These are phyloP conservation scores for Colletotrichum lupini DNA, from an alignment of 2,329 filamentous ascomycete species.

Conservation along the genomic window DNA sequence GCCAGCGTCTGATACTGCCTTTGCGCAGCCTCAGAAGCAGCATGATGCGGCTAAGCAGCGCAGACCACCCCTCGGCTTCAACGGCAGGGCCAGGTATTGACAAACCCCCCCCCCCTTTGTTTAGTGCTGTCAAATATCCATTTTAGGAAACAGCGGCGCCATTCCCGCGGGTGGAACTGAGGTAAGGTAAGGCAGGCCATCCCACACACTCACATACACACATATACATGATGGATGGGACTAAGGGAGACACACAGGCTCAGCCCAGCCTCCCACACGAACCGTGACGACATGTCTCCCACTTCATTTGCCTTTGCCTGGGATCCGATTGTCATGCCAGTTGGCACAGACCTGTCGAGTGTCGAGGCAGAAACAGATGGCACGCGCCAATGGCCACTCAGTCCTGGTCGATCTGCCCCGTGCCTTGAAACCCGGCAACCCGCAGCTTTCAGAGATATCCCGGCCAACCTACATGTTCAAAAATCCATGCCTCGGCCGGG, in stretches of 20 bases:
- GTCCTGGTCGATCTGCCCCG: constrained; percentile 19
- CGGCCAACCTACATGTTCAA: constrained; percentile 10
- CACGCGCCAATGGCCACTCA: constrained; percentile 28
- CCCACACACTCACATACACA: not conserved
- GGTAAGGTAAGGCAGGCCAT: constrained; percentile 13
- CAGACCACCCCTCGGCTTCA: constrained; percentile 6
- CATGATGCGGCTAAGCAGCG: constrained; percentile 1
- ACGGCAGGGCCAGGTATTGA: not conserved
- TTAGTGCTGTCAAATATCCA: constrained; percentile 27
- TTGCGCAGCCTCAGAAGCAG: constrained; percentile 10
- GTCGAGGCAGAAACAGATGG: constrained; percentile 30
- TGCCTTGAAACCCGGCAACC: constrained; percentile 33
- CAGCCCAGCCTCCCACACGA: constrained; percentile 29
- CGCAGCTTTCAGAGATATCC: constrained; percentile 20
- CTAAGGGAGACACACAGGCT: constrained; percentile 26
- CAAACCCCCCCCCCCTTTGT: constrained; percentile 11
- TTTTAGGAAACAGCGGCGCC: constrained; percentile 31
- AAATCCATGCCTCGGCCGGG: constrained; percentile 22
- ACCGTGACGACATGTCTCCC: constrained; percentile 32
- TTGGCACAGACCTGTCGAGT: constrained; percentile 13
- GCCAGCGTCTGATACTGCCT: constrained; percentile 5
- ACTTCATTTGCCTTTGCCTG: constrained; percentile 10
- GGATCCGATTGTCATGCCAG: constrained; percentile 5
- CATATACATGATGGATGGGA: not conserved
- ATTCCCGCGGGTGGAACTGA: constrained; percentile 26